Base-by-base conservation (phyloP, 2,329 filamentous ascomycete genomes). In the Exophiala sideris region DNA sequence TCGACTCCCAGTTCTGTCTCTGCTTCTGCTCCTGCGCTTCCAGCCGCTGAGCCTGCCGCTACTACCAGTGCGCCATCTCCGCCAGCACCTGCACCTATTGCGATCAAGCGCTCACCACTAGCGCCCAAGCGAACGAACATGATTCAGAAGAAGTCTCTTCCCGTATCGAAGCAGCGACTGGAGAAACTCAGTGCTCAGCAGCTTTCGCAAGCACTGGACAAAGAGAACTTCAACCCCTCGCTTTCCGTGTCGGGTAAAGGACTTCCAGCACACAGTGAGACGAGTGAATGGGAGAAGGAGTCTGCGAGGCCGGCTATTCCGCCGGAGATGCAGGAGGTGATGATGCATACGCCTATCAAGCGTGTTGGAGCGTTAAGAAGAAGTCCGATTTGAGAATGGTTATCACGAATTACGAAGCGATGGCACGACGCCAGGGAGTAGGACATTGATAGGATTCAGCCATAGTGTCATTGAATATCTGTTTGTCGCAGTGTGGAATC, bases 311-410 rank as follows among this genome's bases (percentile, higher is more conserved):
- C 62, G 12, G 62, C 62, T 3, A 62, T 64, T 32, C 47, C 62
- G 39, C 62, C 62, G 3, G 62, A 61, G 20, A 52, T 61, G 41
- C 62, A 64, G 53, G 62, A 64, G 52, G 54, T 46, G 12, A 61
- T 64, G 59, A 61, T 62, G 57, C 50, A 58, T 9, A 64, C 59
- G 45, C 62, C 62, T 29, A 58, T 64, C 29, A 62, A 62, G 57
- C 56, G 62, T 4, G 50, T 59, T 3, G 62, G 62, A 14, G 62
- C 62, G n/a, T 55, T 64, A 49, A 57, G 62, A 40, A 52, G 62
- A 45, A 62, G 60, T 52, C 62, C 62, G 35, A 57, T 64, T n/a
- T 59, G 49, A 59, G 41, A 11, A 29, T 29, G 7, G 2, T 4
- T 8, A 29, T 14, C 11, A 42, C 32, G 24, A 45, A 16, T 44